These are phyloP conservation scores for Reutealis trisperma DNA, from an alignment of 345 rosid genomes.

Conservation along the genomic window DNA sequence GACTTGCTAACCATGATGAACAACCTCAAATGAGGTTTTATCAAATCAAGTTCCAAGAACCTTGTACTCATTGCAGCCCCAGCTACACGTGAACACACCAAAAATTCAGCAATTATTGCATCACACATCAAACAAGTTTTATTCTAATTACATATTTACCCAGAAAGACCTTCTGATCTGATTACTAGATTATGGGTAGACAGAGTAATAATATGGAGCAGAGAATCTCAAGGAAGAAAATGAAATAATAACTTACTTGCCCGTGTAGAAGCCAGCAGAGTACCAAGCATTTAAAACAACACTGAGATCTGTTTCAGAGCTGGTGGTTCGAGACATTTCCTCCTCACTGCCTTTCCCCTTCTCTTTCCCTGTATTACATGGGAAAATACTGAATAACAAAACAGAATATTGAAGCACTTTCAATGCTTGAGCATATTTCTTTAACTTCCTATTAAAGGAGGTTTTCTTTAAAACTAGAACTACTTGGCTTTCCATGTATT, in stretches of 20 bases:
- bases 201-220: background rate
- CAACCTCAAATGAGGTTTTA: background rate
- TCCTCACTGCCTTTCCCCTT: conserved; percentile 29
- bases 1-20: no score
- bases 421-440: background rate
- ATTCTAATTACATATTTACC: background rate
- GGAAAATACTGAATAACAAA: background rate
- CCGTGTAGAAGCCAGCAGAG: conserved; percentile 61
- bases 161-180: background rate
- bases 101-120: background rate
- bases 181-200: background rate
- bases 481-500: background rate
- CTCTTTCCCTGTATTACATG: conserved; percentile 26
- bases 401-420: background rate
- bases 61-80: background rate
- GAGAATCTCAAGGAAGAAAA: background rate
- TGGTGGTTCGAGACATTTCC: conserved; percentile 26
- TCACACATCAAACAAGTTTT: background rate
- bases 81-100: background rate
- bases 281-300: conserved; percentile 66
- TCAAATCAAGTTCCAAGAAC: background rate
- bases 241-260: conserved; percentile 47
- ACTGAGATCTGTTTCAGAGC: conserved; percentile 48
- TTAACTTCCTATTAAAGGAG: background rate
- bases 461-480: background rate